Conservation (phyloP, 768 basidiomycete genomes). For the Kwoniella newhampshirensis region DNA sequence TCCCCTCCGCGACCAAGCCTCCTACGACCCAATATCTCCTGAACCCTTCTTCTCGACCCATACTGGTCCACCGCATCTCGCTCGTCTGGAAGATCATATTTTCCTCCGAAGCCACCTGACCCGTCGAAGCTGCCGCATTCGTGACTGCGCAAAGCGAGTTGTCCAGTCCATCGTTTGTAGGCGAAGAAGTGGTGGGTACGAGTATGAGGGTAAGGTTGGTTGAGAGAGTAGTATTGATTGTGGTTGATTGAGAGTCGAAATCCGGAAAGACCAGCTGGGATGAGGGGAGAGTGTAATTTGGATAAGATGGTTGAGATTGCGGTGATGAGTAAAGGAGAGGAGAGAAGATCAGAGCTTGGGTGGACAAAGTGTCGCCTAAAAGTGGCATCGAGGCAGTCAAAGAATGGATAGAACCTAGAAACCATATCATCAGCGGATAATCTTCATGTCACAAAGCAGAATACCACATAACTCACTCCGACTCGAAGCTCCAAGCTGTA, state of each 20-base stretch:
- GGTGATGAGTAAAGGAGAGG: slow-evolving; percentile 32
- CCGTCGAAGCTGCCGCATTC: slow-evolving; percentile 27
- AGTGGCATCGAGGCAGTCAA: slow-evolving; percentile 29
- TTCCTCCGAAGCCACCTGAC: slow-evolving; percentile 11
- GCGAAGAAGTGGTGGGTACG: slow-evolving; percentile 40
- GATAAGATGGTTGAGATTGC: slow-evolving; percentile 44
- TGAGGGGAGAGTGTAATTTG: slow-evolving; percentile 52
- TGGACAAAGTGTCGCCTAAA: slow-evolving; percentile 50
- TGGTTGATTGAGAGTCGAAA: neutral
- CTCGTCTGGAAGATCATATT: slow-evolving; percentile 22
- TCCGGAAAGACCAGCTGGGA: slow-evolving; percentile 25
- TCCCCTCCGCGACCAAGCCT: slow-evolving; percentile 28
- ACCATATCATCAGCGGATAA: neutral
- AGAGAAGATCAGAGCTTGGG: slow-evolving; percentile 46
- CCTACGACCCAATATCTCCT: slow-evolving; percentile 37
- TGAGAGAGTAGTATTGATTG: slow-evolving; percentile 14
- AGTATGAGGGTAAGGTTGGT: slow-evolving; percentile 40
- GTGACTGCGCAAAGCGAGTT: slow-evolving; percentile 38
- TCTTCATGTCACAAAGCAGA: neutral
- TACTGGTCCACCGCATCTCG: slow-evolving; percentile 23
- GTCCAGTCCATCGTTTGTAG: slow-evolving; percentile 31
- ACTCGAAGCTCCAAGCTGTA: slow-evolving; percentile 43
- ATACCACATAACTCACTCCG: slow-evolving; percentile 28
- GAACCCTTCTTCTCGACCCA: slow-evolving; percentile 41
- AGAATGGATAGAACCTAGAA: slow-evolving; percentile 36